phyloP scores from a whole-genome alignment of 306 rosid species.

The Hippophae gyantsensis region DNA sequence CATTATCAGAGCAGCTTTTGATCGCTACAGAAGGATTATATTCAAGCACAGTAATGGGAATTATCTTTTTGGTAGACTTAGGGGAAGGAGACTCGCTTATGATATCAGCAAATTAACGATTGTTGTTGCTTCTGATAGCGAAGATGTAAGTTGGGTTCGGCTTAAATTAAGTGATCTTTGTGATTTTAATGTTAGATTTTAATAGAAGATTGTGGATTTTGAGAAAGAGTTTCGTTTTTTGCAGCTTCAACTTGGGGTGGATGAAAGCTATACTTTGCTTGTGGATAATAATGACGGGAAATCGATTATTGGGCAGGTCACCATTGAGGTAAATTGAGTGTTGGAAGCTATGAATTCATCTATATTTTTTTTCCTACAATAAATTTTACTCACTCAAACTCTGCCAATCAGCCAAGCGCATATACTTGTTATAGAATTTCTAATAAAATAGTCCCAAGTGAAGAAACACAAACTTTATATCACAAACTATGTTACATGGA shows the following conservation, averaged over 20 bases:
- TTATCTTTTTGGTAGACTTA: slow-evolving; percentile 23
- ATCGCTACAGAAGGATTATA: slow-evolving; percentile 55
- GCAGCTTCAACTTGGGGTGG: slow-evolving; percentile 91
- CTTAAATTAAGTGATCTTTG: not conserved
- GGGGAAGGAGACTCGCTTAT: slow-evolving; percentile 24
- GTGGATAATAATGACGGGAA: slow-evolving; percentile 41
- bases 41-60: slow-evolving; percentile 41
- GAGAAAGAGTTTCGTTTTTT: not conserved
- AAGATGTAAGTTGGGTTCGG: slow-evolving; percentile 35
- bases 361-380: not conserved
- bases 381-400: not conserved
- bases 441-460: no score
- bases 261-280: slow-evolving; percentile 72
- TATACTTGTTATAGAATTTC: no score
- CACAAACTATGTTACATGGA: no score
- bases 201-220: slow-evolving; percentile 11
- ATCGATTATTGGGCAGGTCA: slow-evolving; percentile 41
- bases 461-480: no score
- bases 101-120: slow-evolving; percentile 47
- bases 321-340: slow-evolving; percentile 50
- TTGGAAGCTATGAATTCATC: slow-evolving; percentile 5
- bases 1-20: slow-evolving; percentile 51
- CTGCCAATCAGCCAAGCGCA: no score
- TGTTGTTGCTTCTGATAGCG: slow-evolving; percentile 40
- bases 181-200: not conserved